phyloP scores from a whole-genome alignment of 2,329 filamentous ascomycete species.

The Hirsutella minnesotensis region DNA sequence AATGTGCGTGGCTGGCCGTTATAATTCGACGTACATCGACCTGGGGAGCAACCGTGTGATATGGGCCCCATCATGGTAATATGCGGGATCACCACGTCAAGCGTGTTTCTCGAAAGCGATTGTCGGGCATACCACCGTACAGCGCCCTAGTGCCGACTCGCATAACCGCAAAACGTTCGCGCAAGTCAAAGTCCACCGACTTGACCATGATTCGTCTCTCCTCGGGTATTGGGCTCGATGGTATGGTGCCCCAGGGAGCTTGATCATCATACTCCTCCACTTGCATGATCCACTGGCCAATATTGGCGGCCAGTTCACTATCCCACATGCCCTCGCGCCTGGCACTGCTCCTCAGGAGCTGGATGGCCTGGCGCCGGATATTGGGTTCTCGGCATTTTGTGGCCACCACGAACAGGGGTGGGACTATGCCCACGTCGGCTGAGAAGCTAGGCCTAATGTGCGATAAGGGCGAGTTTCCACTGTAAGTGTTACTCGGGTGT shows the following conservation, averaged over 20 bases:
- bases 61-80: too few relatives aligned
- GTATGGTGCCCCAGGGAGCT: not conserved
- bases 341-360: slow-evolving; percentile 45
- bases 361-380: slow-evolving; percentile 47
- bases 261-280: slow-evolving; percentile 36
- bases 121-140: slow-evolving; percentile 32
- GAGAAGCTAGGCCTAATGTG: slow-evolving; percentile 53
- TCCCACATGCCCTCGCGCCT: slow-evolving; percentile 61
- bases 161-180: slow-evolving; percentile 35
- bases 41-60: too few relatives aligned
- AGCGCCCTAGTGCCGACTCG: slow-evolving; percentile 42
- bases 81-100: slow-evolving; percentile 31
- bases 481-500: slow-evolving; percentile 28
- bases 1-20: too few relatives aligned
- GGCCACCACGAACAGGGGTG: slow-evolving; percentile 53
- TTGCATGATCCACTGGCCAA: slow-evolving; percentile 41
- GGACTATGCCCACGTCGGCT: slow-evolving; percentile 51
- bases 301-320: slow-evolving; percentile 43
- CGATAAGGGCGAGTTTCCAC: slow-evolving; percentile 28
- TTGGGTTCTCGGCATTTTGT: slow-evolving; percentile 50
- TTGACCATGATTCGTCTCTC: slow-evolving; percentile 44
- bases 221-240: slow-evolving; percentile 30
- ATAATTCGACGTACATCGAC: too few relatives aligned
- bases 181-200: slow-evolving; percentile 44
- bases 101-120: slow-evolving; percentile 31